Evolutionary conservation across 306 rosid species (phyloP), one percentile per base, ranked within the genome.

Genomic region (Erythrophleum fordii): DNA sequence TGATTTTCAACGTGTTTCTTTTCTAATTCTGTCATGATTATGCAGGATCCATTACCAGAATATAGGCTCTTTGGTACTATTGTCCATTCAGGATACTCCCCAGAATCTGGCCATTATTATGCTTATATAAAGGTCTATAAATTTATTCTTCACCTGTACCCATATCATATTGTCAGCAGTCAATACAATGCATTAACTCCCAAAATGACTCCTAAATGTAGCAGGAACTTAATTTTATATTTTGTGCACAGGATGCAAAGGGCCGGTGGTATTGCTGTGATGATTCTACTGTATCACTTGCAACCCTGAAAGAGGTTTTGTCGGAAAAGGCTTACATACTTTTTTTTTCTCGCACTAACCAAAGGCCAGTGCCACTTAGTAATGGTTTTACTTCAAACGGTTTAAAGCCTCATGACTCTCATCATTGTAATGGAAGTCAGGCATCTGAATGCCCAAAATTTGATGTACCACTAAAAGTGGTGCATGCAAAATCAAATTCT

Each of bases 51-150:
- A 17, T 89, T 86, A 20, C 98, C 99, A 26, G 97, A 96, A 84
- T 96, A 96, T 88, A 96, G 90, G 90, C 99, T 93, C 77, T 93
- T 93, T 80, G 99, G 99, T 72, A 92, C 98, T 52, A 88, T 96
- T 81, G 99, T 96, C 84, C 99, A 96, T 85, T 93, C 99, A 26
- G 99, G 99, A 79, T 91, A 88, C 82, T 96, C 99, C 45, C 97
- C 91, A 0, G 98, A 96, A 35, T 93, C 99, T 85, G 99, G 99
- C 82, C 99, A 96, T 81, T 96, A 96, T 89, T 96, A 93, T 28
- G 92, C 99, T 41, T 96, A 96, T 83, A 87, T 96, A 72, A 96
- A 96, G 99, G 99, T 96, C 39, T 84, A 52, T 48, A 59, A 59
- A 20, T 68, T 69, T 55, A 34, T 64, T 22, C 35, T 62, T 51